Percentiles rank a stretch among this genome's conserved stretches.
Evolutionary conservation across 345 rosid genomes (phyloP).

Genomic region (Tarenaya hassleriana): DNA sequence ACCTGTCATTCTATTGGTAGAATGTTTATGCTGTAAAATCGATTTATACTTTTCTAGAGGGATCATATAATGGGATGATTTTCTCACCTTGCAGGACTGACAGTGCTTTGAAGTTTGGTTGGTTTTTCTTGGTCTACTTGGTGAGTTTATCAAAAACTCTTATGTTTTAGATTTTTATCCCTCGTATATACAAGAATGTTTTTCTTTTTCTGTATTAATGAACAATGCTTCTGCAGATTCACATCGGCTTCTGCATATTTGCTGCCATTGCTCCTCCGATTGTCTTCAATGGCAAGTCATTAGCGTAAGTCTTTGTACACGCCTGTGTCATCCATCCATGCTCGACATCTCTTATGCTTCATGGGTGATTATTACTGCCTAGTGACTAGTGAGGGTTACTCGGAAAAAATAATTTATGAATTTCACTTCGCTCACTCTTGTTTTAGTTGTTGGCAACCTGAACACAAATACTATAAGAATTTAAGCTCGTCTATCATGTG

Average conservation of each 20-base stretch:
- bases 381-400: not conserved
- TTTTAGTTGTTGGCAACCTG: too few relatives aligned
- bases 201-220: constrained; percentile 5
- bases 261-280: constrained; percentile 98
- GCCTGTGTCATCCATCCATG: not conserved
- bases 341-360: not conserved
- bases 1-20: too few relatives aligned
- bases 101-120: constrained; percentile 88
- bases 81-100: constrained; percentile 71
- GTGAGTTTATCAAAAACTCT: constrained; percentile 42
- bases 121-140: constrained; percentile 96
- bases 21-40: not conserved
- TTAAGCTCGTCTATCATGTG: too few relatives aligned
- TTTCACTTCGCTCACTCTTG: too few relatives aligned
- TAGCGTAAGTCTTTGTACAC: constrained; percentile 63
- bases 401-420: not conserved
- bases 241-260: constrained; percentile 83
- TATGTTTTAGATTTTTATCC: not conserved
- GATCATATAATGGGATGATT: not conserved
- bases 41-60: not conserved
- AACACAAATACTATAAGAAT: too few relatives aligned
- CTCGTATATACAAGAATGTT: not conserved
- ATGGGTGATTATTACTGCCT: constrained; percentile 3
- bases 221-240: constrained; percentile 48
- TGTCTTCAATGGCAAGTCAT: constrained; percentile 88